These are phyloP conservation scores for Botryotinia calthae DNA, from an alignment of 2,329 filamentous ascomycete genomes.

Conservation along the genomic window DNA sequence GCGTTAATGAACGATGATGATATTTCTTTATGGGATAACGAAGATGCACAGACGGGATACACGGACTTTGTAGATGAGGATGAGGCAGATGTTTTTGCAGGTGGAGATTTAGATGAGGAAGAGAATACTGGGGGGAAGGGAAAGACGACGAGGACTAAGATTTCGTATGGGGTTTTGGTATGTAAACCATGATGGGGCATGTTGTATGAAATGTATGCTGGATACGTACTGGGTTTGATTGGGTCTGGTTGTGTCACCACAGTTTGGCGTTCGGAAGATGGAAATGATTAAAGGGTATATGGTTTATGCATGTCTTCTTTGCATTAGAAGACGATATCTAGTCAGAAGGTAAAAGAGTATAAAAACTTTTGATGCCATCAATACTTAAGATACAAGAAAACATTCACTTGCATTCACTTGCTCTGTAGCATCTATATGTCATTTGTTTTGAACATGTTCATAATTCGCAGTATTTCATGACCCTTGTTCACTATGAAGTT, in stretches of 20 bases:
- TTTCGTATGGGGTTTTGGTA: not conserved
- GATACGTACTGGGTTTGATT: slow-evolving; percentile 3
- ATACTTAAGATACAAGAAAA: not conserved
- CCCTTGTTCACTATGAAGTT: not conserved
- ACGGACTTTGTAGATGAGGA: slow-evolving; percentile 36
- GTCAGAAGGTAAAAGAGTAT: not conserved
- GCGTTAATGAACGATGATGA: slow-evolving; percentile 38
- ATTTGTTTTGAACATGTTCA: not conserved
- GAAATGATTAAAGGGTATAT: slow-evolving; percentile 6
- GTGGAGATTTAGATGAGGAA: slow-evolving; percentile 28
- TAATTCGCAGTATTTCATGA: not conserved
- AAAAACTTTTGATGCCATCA: not conserved
- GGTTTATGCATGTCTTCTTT: not conserved
- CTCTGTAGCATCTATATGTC: not conserved
- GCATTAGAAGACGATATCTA: not conserved
- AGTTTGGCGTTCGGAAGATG: slow-evolving; percentile 7
- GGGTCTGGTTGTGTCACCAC: slow-evolving; percentile 7
- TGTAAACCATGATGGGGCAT: not conserved
- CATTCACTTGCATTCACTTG: not conserved
- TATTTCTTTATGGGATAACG: slow-evolving; percentile 38
- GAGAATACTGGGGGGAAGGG: slow-evolving; percentile 17
- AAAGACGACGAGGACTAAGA: slow-evolving; percentile 13
- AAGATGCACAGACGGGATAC: slow-evolving; percentile 28
- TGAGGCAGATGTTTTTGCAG: slow-evolving; percentile 32
- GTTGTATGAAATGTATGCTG: slow-evolving; percentile 8